phyloP scores from a whole-genome alignment of 2,329 filamentous ascomycete species.

The Pestalotiopsis sp. region DNA sequence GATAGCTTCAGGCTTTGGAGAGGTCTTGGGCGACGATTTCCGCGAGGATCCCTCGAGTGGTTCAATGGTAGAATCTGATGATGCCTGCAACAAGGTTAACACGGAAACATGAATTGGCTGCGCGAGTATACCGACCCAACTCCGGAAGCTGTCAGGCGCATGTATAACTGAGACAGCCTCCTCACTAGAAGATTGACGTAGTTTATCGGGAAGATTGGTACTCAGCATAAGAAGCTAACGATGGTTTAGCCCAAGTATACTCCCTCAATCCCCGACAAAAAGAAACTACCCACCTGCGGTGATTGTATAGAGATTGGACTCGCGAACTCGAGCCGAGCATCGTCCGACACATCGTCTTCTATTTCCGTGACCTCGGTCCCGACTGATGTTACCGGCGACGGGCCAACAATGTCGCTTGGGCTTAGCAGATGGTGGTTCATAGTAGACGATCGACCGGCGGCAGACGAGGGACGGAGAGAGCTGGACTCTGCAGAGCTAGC shows the following conservation, averaged over 20 bases:
- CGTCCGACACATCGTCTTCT: conserved; percentile 73
- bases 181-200: conserved; percentile 66
- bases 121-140: conserved; percentile 62
- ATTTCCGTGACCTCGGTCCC: conserved; percentile 84
- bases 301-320: conserved; percentile 36
- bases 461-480: conserved; percentile 54
- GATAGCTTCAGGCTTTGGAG: conserved; percentile 35
- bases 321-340: conserved; percentile 44
- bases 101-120: not conserved
- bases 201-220: conserved; percentile 58
- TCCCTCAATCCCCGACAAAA: not conserved
- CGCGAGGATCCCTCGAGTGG: conserved; percentile 29
- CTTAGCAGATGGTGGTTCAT: conserved; percentile 57
- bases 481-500: conserved; percentile 45
- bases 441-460: conserved; percentile 44
- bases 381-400: conserved; percentile 83
- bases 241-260: conserved; percentile 9
- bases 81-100: conserved; percentile 38
- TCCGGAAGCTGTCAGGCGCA: conserved; percentile 79
- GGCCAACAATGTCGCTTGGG: conserved; percentile 73
- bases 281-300: conserved; percentile 37
- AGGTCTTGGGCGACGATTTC: conserved; percentile 37
- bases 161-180: conserved; percentile 90
- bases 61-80: conserved; percentile 39
- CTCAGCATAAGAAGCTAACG: conserved; percentile 52